Evolutionary conservation across 2,329 filamentous ascomycete genomes (phyloP), one percentile per base, ranked within the genome.

Genomic region (Zasmidium angulare): DNA sequence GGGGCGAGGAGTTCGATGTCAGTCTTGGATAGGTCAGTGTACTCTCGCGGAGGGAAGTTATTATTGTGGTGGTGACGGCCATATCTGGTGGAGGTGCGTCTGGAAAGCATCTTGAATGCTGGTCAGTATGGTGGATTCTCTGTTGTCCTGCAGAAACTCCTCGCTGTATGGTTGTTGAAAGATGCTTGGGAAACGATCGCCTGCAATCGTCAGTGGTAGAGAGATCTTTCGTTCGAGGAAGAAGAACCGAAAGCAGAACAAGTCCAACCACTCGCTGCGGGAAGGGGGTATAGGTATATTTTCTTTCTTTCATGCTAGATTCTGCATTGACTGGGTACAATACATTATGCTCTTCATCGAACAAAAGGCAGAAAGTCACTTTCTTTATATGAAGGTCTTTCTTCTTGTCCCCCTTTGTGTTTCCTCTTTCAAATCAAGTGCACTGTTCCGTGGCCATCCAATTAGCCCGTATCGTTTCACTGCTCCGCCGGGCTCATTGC

Each of bases 1-100:
- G 59, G 58, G 3, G 65, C 66, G 20, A 68, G 53, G 29, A 57
- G 56, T 20, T 43, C 40, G 51, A 66, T 59, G 43, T 66, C 68
- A 36, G 51, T 59, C n/a, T 40, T 50, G 26, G 55, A 58, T 17
- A 69, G 59, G 55, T 70, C 63, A 29, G 52, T 60, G 52, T 66
- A 67, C 12, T 58, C 50, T 24, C 31, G 26, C 1, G 61, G 62
- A 49, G 65, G 63, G 49, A 59, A 61, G 47, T 56, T 43, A 50
- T 59, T 56, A 48, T 62, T 62, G 46, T 47, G 56, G 53, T 56
- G 51, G 50, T 53, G 23, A 19, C 26, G 50, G 23, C 29, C 2
- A 29, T 53, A 29, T 22, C 36, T 43, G 36, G 3, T 14, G 9
- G 36, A 43, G n/a, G 6, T 17, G 36, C 36, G 9, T 19, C 36